phyloP scores from a whole-genome alignment of 495 filamentous ascomycete genomes.

The Trichoderma orchidacearum region DNA sequence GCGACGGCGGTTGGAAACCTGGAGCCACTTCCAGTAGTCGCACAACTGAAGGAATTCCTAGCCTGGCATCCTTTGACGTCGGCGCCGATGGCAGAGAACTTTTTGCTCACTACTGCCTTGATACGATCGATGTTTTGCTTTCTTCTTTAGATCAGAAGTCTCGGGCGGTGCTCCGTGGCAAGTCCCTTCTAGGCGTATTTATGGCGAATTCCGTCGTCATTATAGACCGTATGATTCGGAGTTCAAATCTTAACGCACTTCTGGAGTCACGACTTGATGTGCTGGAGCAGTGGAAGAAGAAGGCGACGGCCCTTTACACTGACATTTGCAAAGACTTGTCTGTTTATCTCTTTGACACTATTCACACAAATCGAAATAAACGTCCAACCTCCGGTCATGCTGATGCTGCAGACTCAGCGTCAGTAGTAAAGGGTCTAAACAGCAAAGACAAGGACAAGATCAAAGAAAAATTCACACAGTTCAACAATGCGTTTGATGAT shows the following conservation, averaged over 20 bases:
- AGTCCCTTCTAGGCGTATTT: conserved; percentile 72
- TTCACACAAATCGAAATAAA: conserved; percentile 63
- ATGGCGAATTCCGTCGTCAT: conserved; percentile 79
- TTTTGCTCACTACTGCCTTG: conserved; percentile 73
- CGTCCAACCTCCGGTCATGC: conserved; percentile 56
- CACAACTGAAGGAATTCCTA: conserved; percentile 50
- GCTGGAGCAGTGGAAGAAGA: conserved; percentile 78
- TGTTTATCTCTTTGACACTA: conserved; percentile 74
- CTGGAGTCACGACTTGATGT: conserved; percentile 49
- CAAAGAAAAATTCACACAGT: conserved; percentile 84
- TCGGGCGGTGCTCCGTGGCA: conserved; percentile 60
- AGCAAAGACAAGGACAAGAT: conserved; percentile 90
- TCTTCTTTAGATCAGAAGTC: conserved; percentile 63
- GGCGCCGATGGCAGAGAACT: conserved; percentile 80
- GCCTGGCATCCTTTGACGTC: conserved; percentile 67
- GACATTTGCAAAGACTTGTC: conserved; percentile 85
- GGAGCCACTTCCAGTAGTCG: conserved; percentile 29
- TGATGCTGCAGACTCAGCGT: conserved; percentile 54
- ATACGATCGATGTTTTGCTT: conserved; percentile 74
- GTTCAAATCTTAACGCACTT: conserved; percentile 62
- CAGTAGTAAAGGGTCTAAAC: conserved; percentile 66
- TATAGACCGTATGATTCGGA: conserved; percentile 72
- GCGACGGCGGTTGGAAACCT: conserved; percentile 80
- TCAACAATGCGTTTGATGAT: conserved; percentile 86
- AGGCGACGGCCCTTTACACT: conserved; percentile 65